These are phyloP conservation scores for Beta vulgaris DNA, from an alignment of 148 eudicot genomes.

Conservation along the genomic window DNA sequence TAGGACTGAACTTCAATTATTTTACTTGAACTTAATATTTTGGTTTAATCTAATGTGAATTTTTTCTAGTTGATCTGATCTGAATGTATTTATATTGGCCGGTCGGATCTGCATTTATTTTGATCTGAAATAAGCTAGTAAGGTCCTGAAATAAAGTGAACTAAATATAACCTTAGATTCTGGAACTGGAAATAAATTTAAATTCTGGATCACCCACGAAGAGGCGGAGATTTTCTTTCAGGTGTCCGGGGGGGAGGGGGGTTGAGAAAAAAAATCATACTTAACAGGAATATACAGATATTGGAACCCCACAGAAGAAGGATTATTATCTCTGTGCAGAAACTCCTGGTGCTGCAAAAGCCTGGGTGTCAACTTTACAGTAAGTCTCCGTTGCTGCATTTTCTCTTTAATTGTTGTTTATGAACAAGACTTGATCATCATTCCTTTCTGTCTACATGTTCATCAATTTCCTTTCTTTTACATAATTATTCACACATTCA, in stretches of 20 bases:
- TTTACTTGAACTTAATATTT: no score
- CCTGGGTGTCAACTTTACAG: conserved; percentile 96
- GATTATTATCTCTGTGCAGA: conserved; percentile 98
- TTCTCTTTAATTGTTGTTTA: conserved; percentile 4
- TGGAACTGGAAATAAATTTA: background rate
- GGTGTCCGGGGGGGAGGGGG: background rate
- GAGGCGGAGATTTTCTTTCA: background rate
- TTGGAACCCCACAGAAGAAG: conserved; percentile 95
- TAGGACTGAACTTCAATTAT: no score
- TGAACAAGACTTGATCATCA: background rate
- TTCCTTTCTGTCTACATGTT: background rate
- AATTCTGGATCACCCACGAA: background rate
- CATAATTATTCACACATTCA: background rate
- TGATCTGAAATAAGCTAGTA: no score
- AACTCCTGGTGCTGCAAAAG: conserved; percentile 96
- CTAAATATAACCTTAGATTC: no score
- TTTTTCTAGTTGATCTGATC: no score
- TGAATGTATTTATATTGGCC: no score
- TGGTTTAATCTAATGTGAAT: no score
- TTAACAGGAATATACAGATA: conserved; percentile 63
- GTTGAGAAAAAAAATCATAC: conserved; percentile 24
- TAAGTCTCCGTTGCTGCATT: conserved; percentile 45
- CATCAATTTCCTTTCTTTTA: background rate
- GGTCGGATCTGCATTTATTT: no score
- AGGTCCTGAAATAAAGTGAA: no score